Conservation (phyloP, 805 yeast genomes). For the Metschnikowia orientalis region DNA sequence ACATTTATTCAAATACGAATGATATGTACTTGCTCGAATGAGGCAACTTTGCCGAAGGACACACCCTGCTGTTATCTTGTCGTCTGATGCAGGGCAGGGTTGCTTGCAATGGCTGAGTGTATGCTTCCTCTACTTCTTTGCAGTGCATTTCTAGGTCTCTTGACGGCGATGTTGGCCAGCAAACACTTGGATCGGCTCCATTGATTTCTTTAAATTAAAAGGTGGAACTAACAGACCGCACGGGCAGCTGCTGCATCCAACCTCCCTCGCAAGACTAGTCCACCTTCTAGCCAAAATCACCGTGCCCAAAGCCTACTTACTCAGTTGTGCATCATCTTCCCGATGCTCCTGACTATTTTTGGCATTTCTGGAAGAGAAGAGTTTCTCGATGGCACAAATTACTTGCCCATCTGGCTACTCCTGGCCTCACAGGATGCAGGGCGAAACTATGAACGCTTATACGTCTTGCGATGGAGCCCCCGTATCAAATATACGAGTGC, state of each 20-base stretch:
- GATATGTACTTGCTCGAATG: too few species aligned
- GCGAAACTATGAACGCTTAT: slow-evolving; percentile 51
- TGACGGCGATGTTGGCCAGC: slow-evolving; percentile 5
- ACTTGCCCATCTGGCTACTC: slow-evolving; percentile 21
- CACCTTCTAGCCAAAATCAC: slow-evolving; percentile 24
- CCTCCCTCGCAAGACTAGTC: slow-evolving; percentile 3
- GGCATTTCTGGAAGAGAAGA: slow-evolving; percentile 17
- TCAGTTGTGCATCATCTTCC: slow-evolving; percentile 55
- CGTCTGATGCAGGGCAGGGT: too few species aligned
- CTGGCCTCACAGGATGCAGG: slow-evolving; percentile 48
- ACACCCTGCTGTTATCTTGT: too few species aligned
- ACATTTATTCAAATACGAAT: too few species aligned
- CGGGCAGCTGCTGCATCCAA: background rate
- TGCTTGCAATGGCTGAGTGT: too few species aligned
- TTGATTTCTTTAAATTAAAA: slow-evolving; percentile 13
- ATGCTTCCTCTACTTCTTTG: too few species aligned
- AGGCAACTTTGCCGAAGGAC: too few species aligned
- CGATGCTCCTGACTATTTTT: slow-evolving; percentile 19
- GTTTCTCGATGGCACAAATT: slow-evolving; percentile 11
- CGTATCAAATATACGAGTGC: slow-evolving; percentile 53
- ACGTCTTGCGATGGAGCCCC: slow-evolving; percentile 44
- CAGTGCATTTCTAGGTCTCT: slow-evolving; percentile 4
- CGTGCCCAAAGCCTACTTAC: slow-evolving; percentile 60
- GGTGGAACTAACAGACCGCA: slow-evolving; percentile 4
- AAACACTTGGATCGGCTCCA: slow-evolving; percentile 7